Percentiles rank a stretch among this genome's conserved stretches.
phyloP scores from a whole-genome alignment of 805 yeast species.

The Ogataea methylovora region DNA sequence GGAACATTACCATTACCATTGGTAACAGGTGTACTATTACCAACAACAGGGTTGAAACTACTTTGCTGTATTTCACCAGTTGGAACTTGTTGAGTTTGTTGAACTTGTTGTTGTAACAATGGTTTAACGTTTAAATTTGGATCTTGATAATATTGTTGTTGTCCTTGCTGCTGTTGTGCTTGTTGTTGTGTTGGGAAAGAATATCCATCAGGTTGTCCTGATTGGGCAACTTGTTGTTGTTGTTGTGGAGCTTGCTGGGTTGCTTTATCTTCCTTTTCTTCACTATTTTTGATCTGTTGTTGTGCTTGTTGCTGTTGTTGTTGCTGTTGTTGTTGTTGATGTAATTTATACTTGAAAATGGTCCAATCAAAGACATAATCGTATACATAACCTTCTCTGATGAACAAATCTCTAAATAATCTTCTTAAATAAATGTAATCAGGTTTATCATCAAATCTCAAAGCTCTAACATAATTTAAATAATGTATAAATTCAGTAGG shows the following conservation, averaged over 20 bases:
- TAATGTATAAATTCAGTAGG: slow-evolving; percentile 87
- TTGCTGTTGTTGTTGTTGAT: slow-evolving; percentile 39
- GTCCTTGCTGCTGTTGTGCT: slow-evolving; percentile 13
- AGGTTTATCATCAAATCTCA: slow-evolving; percentile 94
- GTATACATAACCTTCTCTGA: slow-evolving; percentile 82
- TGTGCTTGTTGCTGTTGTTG: slow-evolving; percentile 24
- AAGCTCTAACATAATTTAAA: slow-evolving; percentile 79
- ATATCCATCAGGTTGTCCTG: slow-evolving; percentile 4
- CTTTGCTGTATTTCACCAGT: slow-evolving; percentile 13
- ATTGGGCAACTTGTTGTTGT: slow-evolving; percentile 13
- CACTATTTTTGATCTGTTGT: slow-evolving; percentile 6
- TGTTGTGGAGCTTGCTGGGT: slow-evolving; percentile 18
- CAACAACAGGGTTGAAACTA: slow-evolving; percentile 20
- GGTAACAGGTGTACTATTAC: slow-evolving; percentile 13
- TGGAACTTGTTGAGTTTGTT: slow-evolving; percentile 20
- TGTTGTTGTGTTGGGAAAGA: slow-evolving; percentile 4
- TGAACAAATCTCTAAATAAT: slow-evolving; percentile 80
- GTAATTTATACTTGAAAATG: slow-evolving; percentile 65
- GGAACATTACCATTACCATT: not conserved
- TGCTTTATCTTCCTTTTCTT: no score
- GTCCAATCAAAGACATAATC: slow-evolving; percentile 98
- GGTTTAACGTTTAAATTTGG: slow-evolving; percentile 5
- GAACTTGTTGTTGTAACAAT: slow-evolving; percentile 10
- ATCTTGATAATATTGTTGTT: slow-evolving; percentile 26
- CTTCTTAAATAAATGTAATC: slow-evolving; percentile 86